phyloP scores from a whole-genome alignment of 148 eudicot genomes.

The Pharnaceum exiguum region DNA sequence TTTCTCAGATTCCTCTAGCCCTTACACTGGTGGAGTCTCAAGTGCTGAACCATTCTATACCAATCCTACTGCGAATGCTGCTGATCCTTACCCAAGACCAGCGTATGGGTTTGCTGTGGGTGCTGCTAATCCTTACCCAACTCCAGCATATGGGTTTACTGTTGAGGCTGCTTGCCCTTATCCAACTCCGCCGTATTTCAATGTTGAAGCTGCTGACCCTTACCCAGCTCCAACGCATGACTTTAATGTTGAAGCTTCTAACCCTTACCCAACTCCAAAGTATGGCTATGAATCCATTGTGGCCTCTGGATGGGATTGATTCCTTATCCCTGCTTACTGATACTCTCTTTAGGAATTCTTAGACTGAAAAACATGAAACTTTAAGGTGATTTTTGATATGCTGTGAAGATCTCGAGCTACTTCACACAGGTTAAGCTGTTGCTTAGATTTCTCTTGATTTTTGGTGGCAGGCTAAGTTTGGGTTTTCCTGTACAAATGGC shows the following conservation, averaged over 20 bases:
- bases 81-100: constrained; percentile 8
- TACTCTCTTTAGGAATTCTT: constrained; percentile 8
- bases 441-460: no score
- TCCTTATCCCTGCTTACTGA: not conserved
- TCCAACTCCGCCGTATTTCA: no score
- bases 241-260: constrained; percentile 8
- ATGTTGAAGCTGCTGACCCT: constrained; percentile 7
- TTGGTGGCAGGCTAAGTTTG: no score
- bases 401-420: no score
- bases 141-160: constrained; percentile 16
- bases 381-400: no score
- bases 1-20: constrained; percentile 23
- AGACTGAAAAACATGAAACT: no score
- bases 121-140: constrained; percentile 8
- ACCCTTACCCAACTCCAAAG: constrained; percentile 8
- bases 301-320: constrained; percentile 62
- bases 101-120: constrained; percentile 15
- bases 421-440: no score
- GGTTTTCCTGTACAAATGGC: no score
- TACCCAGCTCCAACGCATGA: constrained; percentile 14
- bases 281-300: constrained; percentile 35
- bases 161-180: no score
- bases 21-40: constrained; percentile 18
- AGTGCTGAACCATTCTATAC: constrained; percentile 6
- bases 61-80: not conserved